Evolutionary conservation across 2,329 filamentous ascomycete genomes (phyloP).

Genomic region (Cordyceps fumosorosea): DNA sequence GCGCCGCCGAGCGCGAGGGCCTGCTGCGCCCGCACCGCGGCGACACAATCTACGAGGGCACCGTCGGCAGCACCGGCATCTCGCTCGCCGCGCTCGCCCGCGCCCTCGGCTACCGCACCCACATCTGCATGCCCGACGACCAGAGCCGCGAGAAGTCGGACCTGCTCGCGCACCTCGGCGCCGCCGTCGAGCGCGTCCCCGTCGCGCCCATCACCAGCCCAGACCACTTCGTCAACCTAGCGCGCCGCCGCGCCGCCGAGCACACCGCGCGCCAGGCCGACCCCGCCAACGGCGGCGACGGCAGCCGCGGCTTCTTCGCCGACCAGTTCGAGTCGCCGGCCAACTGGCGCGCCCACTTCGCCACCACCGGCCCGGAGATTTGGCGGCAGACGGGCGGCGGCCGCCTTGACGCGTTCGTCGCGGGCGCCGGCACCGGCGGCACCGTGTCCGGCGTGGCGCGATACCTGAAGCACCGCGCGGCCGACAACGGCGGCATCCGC

Average conservation of each 20-base stretch:
- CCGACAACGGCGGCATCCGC: conserved; percentile 32
- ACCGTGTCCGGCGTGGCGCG: conserved; percentile 83
- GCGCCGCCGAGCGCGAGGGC: conserved; percentile 69
- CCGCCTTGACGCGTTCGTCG: conserved; percentile 76
- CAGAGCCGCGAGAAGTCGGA: conserved; percentile 83
- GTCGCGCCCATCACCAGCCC: conserved; percentile 92
- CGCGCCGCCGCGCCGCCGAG: conserved; percentile 65
- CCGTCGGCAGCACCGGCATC: conserved; percentile 92
- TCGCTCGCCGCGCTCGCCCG: conserved; percentile 84
- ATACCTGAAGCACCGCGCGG: conserved; percentile 64
- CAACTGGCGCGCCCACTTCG: conserved; percentile 81
- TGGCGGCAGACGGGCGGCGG: conserved; percentile 60
- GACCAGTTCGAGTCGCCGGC: conserved; percentile 92
- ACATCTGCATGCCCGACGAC: conserved; percentile 97
- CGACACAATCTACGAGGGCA: conserved; percentile 96
- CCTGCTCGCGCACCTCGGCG: conserved; percentile 81
- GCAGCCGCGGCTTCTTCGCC: conserved; percentile 81
- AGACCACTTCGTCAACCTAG: conserved; percentile 90
- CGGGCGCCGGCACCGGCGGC: conserved; percentile 89
- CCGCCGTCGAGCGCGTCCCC: conserved; percentile 82
- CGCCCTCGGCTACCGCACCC: conserved; percentile 81
- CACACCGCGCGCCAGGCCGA: conserved; percentile 52
- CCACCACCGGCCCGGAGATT: conserved; percentile 85
- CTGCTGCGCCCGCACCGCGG: conserved; percentile 71
- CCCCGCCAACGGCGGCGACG: conserved; percentile 31